Conservation (phyloP, 768 basidiomycete species). For the Strobilomyces dryophilus region DNA sequence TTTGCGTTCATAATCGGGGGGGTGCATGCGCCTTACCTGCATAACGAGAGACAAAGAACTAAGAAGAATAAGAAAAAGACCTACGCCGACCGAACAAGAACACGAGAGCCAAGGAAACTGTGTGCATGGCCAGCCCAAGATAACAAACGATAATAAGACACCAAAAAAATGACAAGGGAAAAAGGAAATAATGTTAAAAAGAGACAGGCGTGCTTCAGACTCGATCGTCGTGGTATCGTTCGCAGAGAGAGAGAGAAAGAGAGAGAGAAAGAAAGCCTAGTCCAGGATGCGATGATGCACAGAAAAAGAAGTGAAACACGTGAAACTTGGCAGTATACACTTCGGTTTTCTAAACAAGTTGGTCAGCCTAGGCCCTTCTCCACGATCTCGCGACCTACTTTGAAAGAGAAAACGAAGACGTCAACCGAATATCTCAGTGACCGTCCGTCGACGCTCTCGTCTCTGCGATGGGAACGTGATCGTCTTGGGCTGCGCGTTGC, state of each 20-base stretch:
- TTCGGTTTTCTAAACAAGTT: slow-evolving; percentile 9
- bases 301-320: slow-evolving; percentile 2
- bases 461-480: slow-evolving; percentile 30
- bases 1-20: slow-evolving; percentile 21
- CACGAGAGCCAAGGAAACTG: slow-evolving; percentile 5
- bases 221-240: slow-evolving; percentile 10
- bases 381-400: slow-evolving; percentile 16
- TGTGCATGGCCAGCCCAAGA: slow-evolving; percentile 28
- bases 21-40: slow-evolving; percentile 25
- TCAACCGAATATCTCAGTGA: slow-evolving; percentile 46
- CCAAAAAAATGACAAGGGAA: slow-evolving; percentile 7
- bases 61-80: slow-evolving; percentile 9
- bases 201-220: slow-evolving; percentile 20
- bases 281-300: slow-evolving; percentile 25
- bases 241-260: slow-evolving; percentile 8
- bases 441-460: slow-evolving; percentile 45
- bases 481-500: slow-evolving; percentile 36
- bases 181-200: slow-evolving; percentile 29
- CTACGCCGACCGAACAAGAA: slow-evolving; percentile 18
- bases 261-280: slow-evolving; percentile 7
- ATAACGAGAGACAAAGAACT: slow-evolving; percentile 19
- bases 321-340: slow-evolving; percentile 18
- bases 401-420: not conserved
- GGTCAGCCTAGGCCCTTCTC: not conserved
- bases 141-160: slow-evolving; percentile 11